phyloP scores from a whole-genome alignment of 345 rosid species.

The Trapa incisa region DNA sequence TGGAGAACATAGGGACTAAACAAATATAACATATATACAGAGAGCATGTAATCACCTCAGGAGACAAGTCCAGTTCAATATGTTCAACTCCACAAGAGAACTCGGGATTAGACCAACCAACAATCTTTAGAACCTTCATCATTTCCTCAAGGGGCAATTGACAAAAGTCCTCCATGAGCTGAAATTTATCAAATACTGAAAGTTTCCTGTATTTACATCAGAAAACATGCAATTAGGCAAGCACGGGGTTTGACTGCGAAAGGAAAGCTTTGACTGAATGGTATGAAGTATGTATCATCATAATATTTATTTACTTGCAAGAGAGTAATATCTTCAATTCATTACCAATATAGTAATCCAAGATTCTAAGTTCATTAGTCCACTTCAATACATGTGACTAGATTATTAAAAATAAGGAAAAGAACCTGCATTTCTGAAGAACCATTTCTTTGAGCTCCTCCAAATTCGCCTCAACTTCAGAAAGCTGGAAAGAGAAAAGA shows the following conservation, averaged over 20 bases:
- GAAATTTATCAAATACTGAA: conserved; percentile 58
- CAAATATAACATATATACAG: not conserved
- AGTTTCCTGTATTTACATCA: conserved; percentile 34
- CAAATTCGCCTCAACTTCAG: conserved; percentile 48
- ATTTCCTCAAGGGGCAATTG: conserved; percentile 59
- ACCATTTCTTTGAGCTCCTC: conserved; percentile 50
- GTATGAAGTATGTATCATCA: not conserved
- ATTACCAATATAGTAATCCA: not conserved
- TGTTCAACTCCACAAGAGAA: conserved; percentile 49
- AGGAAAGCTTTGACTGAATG: not conserved
- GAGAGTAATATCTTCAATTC: not conserved
- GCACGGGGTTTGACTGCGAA: not conserved
- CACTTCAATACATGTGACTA: not conserved
- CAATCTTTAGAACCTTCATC: conserved; percentile 54
- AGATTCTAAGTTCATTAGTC: not conserved
- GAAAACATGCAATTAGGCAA: not conserved
- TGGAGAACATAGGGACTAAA: not conserved
- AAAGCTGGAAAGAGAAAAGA: conserved; percentile 33
- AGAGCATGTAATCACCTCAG: conserved; percentile 28
- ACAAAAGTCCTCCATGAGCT: conserved; percentile 42
- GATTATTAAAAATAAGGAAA: not conserved
- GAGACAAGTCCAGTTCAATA: conserved; percentile 71
- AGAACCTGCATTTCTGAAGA: conserved; percentile 60
- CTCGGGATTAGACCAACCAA: conserved; percentile 50
- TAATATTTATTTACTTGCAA: not conserved